Percentiles rank a stretch among this genome's conserved stretches.
Conservation (phyloP, 116 monocot genomes). For the Zostera marina region DNA sequence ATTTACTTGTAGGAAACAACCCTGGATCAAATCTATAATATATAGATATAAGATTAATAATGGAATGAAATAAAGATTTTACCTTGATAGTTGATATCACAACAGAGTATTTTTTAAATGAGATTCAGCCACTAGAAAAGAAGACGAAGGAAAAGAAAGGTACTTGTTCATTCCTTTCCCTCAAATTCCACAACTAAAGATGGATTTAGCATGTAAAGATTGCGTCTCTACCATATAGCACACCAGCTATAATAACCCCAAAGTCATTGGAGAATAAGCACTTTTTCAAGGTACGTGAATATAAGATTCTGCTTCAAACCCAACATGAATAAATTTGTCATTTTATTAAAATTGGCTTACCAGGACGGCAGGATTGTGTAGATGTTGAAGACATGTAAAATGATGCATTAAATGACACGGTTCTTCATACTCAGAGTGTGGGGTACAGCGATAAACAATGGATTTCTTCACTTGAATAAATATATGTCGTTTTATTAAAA, state of each 20-base stretch:
- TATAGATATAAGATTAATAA: too few relatives aligned
- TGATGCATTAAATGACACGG: constrained; percentile 30
- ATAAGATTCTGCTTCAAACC: background rate
- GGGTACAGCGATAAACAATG: constrained; percentile 33
- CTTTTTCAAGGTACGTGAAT: constrained; percentile 59
- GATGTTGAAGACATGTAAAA: constrained; percentile 39
- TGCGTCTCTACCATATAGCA: constrained; percentile 46
- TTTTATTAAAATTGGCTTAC: constrained; percentile 54
- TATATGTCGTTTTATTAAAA: constrained; percentile 22
- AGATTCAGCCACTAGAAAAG: too few relatives aligned
- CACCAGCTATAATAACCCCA: constrained; percentile 70
- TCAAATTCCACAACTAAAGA: constrained; percentile 42
- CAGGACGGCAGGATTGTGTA: constrained; percentile 61
- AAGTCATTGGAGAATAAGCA: constrained; percentile 58
- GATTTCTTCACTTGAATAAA: constrained; percentile 42
- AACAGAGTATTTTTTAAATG: too few relatives aligned
- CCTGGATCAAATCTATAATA: too few relatives aligned
- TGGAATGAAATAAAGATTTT: too few relatives aligned
- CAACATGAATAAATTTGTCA: background rate
- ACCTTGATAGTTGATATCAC: too few relatives aligned
- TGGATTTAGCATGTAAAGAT: constrained; percentile 20
- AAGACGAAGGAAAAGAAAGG: constrained; percentile 40
- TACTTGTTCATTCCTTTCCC: constrained; percentile 53
- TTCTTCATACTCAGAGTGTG: constrained; percentile 33
- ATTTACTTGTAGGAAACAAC: too few relatives aligned